Conservation (phyloP, 768 basidiomycete species). For the Lentinula detonsa region DNA sequence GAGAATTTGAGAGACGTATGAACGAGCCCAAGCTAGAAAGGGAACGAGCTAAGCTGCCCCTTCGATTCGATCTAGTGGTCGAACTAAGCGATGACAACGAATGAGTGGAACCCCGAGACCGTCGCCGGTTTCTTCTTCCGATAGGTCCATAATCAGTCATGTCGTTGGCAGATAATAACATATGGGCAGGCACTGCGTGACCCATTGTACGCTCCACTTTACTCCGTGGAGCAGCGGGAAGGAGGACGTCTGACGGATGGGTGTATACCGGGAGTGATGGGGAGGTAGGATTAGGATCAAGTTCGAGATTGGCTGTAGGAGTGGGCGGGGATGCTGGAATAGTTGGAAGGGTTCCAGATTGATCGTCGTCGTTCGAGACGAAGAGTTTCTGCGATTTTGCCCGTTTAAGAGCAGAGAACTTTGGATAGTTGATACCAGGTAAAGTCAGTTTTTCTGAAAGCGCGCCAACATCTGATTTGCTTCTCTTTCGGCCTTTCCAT, state of each 20-base stretch:
- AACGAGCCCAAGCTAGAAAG: constrained; percentile 2
- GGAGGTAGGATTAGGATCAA: neutral
- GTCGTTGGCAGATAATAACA: neutral
- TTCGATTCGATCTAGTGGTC: neutral
- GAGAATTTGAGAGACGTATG: neutral
- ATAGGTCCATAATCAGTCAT: neutral
- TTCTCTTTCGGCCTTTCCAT: neutral
- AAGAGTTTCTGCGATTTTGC: neutral
- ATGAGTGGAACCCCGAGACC: neutral
- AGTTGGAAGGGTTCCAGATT: neutral
- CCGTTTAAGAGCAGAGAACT: neutral
- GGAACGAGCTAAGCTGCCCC: neutral
- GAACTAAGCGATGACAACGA: neutral
- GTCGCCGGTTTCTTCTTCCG: neutral
- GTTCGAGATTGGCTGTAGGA: neutral
- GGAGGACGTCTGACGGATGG: neutral
- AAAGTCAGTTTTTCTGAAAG: too few relatives aligned
- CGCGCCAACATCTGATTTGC: neutral
- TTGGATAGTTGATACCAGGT: neutral
- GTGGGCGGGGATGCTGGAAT: neutral
- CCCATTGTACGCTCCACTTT: constrained; percentile 2
- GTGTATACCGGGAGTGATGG: neutral
- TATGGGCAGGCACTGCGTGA: neutral
- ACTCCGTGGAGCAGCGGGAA: neutral
- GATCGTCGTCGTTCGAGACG: neutral